Base-by-base conservation (phyloP, 2,329 filamentous ascomycete species). In the Colletotrichum tabaci region DNA sequence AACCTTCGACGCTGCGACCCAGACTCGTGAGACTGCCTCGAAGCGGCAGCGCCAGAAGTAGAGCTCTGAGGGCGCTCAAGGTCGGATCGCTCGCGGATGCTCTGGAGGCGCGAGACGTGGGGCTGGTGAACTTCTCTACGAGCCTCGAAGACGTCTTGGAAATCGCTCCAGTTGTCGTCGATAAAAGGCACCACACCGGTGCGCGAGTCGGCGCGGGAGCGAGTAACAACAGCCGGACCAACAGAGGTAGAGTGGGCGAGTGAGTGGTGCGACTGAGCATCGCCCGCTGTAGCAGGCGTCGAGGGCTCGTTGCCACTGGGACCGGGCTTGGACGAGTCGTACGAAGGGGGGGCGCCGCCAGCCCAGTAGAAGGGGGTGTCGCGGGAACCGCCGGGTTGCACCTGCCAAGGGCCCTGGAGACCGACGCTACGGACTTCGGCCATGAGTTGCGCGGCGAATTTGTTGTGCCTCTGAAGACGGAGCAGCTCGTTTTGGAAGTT, bases 401-500 rank as follows among this genome's bases (percentile, higher is more conserved):
- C 76, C 66, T 83, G 82, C 77, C 80, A 81, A 6, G 95, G 94
- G 66, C 93, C 93, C 85, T 97, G 93, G 79, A 97, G 96, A 69
- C 94, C 94, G 62, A 96, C 87, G 66, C 94, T 90, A 73, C 93
- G 89, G 86, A 98, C 95, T 66, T 94, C 90, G 47, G 93, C 87
- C 92, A 98, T 97, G 77, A 98, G 85, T 73, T 96, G 94, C 74
- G 93, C 95, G 75, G 97, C 95, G 82, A 98, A 98, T 79, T 95
- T 96, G 87, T 98, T 98, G 77, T 96, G 93, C 21, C 96, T 90
- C 76, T 93, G 94, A 2, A 98, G 88, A 83, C 96, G 95, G 30
- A 98, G 87, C 55, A 97, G 87, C 80, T 98, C 96, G 79, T 98
- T 98, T 80, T 98, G 96, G 89, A 93, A 98, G 81, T 96, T 98